Base-by-base conservation (phyloP, 345 rosid species). In the Populus pruinosa region DNA sequence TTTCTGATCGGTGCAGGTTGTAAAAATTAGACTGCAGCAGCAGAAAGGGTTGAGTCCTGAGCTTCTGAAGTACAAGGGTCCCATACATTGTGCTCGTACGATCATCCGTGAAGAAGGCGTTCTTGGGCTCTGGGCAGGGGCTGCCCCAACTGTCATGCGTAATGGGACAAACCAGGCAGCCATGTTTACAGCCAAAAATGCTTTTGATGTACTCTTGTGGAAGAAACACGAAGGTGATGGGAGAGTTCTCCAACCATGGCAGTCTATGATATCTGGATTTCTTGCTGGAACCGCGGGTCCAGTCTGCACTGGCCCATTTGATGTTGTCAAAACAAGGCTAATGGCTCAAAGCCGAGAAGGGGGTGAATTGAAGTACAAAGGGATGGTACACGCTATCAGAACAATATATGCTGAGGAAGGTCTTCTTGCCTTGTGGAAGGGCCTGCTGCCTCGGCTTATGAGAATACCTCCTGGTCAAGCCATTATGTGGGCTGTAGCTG, bases 401-500 rank as follows among this genome's bases (percentile, higher is more conserved):
- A 92, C 92, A 29, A 93, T 96, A 62, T 87, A 92, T 78, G 86
- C 90, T 1, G 93, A 93, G 87, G 98, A 96, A 86, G 98, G 99
- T 55, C 65, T 92, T 70, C 80, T 41, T 12, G 93, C 96, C 35
- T 80, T 96, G 86, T 93, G 99, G 98, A 93, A 90, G 83, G 98
- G 99, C 75, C 83, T 96, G 43, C 81, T 96, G 77, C 99, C 99
- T 36, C 89, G 99, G 72, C 90, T 96, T 62, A 96, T 96, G 98
- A 87, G 99, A 86, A 96, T 96, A 65, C 99, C 98, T 0, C 99
- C 99, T 2, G 97, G 99, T 75, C 98, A 96, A 85, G 97, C 99
- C 33, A 93, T 96, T 9, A 91, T 95, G 99, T 93, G 99, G 99
- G 92, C 90, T 39, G 99, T 93, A 71, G 99, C 99, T 70, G 99